These are phyloP conservation scores for Dunaliella primolecta DNA, from an alignment of 139 green algal genomes.

Conservation along the genomic window DNA sequence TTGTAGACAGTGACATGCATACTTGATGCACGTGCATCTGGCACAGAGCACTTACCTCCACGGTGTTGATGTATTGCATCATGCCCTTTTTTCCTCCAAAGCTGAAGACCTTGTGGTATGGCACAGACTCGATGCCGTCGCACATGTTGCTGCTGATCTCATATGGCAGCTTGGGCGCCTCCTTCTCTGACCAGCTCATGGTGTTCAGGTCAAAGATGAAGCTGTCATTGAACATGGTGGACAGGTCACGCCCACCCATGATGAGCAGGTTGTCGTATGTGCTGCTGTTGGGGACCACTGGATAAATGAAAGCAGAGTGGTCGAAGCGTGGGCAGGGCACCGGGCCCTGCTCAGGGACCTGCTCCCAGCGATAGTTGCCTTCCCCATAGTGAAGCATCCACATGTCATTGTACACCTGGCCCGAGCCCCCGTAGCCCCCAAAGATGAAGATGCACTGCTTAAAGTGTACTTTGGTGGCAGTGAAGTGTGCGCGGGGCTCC, in stretches of 20 bases:
- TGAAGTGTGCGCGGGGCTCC: conserved; percentile 71
- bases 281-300: conserved; percentile 61
- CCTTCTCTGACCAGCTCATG: conserved; percentile 64
- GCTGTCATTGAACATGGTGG: conserved; percentile 66
- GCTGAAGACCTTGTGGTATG: conserved; percentile 84
- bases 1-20: no score
- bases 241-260: conserved; percentile 76
- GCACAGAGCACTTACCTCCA: conserved; percentile 61
- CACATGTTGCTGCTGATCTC: conserved; percentile 76
- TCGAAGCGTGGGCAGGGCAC: conserved; percentile 69
- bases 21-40: no score
- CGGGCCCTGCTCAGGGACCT: conserved; percentile 37
- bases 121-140: conserved; percentile 76
- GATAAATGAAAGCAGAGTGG: conserved; percentile 62
- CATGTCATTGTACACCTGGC: conserved; percentile 71
- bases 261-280: conserved; percentile 75
- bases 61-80: conserved; percentile 72
- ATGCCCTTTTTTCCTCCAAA: conserved; percentile 76
- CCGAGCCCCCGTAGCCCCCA: conserved; percentile 76
- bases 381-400: conserved; percentile 63
- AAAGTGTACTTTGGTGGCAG: conserved; percentile 54
- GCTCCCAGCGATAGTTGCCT: conserved; percentile 51
- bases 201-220: conserved; percentile 71
- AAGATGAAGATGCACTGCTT: conserved; percentile 67
- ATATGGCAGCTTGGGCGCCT: conserved; percentile 42